These are phyloP conservation scores for Ascochyta koolunga DNA, from an alignment of 2,329 filamentous ascomycete species.

Conservation along the genomic window DNA sequence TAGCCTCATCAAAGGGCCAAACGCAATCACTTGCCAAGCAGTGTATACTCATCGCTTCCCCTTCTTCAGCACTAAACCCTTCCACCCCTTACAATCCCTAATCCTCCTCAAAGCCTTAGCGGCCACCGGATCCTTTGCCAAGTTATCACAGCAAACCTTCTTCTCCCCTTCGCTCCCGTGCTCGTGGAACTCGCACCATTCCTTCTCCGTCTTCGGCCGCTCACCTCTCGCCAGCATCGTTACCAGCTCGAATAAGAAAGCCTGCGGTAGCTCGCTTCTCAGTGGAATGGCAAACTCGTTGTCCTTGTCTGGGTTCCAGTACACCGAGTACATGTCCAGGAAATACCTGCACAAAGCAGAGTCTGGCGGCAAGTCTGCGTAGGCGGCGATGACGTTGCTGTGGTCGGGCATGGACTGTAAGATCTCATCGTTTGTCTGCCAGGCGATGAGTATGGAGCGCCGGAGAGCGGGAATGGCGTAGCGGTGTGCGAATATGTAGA, in stretches of 20 bases:
- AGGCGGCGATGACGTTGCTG: constrained; percentile 45
- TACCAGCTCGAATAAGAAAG: constrained; percentile 44
- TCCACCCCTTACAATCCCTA: constrained; percentile 46
- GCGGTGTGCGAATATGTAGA: constrained; percentile 42
- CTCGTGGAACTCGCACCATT: constrained; percentile 47
- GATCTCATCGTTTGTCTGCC: constrained; percentile 46
- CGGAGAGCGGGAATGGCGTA: constrained; percentile 43
- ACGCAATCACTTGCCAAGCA: neutral
- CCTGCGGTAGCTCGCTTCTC: constrained; percentile 42
- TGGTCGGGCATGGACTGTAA: constrained; percentile 47
- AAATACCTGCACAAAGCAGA: constrained; percentile 44
- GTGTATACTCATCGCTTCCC: constrained; percentile 36
- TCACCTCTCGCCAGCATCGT: constrained; percentile 42
- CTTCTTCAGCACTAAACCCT: constrained; percentile 45
- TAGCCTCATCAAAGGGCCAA: neutral
- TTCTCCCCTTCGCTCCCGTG: constrained; percentile 42
- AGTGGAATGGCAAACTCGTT: constrained; percentile 38
- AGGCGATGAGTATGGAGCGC: constrained; percentile 40
- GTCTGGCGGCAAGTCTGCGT: constrained; percentile 38
- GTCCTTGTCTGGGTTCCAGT: constrained; percentile 45
- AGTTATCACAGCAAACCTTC: constrained; percentile 40
- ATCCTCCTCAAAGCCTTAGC: constrained; percentile 41
- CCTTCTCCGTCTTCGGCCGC: constrained; percentile 43
- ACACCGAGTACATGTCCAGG: constrained; percentile 46
- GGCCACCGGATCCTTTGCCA: constrained; percentile 38